phyloP scores from a whole-genome alignment of 1,284 basidiomycete species.

The Ganoderma leucocontextum region DNA sequence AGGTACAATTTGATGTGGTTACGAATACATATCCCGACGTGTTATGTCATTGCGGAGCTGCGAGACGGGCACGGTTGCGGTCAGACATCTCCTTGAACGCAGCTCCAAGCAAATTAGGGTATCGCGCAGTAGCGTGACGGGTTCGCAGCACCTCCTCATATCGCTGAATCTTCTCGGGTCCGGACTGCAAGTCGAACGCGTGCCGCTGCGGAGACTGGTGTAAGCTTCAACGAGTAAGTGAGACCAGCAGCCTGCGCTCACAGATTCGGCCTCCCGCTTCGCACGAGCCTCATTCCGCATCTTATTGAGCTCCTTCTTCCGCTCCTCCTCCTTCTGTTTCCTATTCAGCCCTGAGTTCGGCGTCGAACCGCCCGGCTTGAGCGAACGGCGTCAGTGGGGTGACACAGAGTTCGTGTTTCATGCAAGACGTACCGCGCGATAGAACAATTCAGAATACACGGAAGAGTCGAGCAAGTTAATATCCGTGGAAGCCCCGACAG shows the following conservation, averaged over 20 bases:
- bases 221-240: slow-evolving; percentile 19
- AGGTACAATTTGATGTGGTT: neutral
- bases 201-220: slow-evolving; percentile 52
- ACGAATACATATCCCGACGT: neutral
- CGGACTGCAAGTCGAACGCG: slow-evolving; percentile 74
- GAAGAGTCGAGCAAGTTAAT: slow-evolving; percentile 68
- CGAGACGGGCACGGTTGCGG: neutral
- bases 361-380: slow-evolving; percentile 57
- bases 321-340: slow-evolving; percentile 73
- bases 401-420: slow-evolving; percentile 6
- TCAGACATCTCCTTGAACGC: slow-evolving; percentile 58
- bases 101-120: slow-evolving; percentile 72
- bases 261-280: slow-evolving; percentile 63
- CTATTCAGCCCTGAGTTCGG: slow-evolving; percentile 65
- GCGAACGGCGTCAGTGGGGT: neutral
- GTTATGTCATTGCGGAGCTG: neutral
- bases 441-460: slow-evolving; percentile 74
- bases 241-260: slow-evolving; percentile 42
- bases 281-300: slow-evolving; percentile 76
- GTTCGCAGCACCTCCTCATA: slow-evolving; percentile 67
- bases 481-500: slow-evolving; percentile 55
- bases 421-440: slow-evolving; percentile 53
- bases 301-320: slow-evolving; percentile 70
- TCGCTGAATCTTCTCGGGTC: slow-evolving; percentile 70
- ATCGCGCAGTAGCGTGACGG: slow-evolving; percentile 61